Evolutionary conservation across 1,139 yeast species (phyloP).

Genomic region (Kazachstania sp.): DNA sequence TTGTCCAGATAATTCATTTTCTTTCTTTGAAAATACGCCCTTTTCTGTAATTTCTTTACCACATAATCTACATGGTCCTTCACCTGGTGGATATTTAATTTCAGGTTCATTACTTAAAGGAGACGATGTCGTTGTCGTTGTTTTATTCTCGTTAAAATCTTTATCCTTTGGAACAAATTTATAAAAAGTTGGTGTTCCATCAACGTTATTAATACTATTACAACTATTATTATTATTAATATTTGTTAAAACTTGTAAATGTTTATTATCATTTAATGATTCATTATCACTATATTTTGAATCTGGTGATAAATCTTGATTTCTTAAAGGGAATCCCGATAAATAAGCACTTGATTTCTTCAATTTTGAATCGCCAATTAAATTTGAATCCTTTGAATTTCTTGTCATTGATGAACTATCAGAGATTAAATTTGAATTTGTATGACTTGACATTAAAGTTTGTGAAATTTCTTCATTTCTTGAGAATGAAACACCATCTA

Average conservation of each 20-base stretch:
- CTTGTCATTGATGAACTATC: neutral
- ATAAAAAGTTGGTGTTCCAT: slow-evolving; percentile 16
- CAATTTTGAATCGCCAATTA: slow-evolving; percentile 3
- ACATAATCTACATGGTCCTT: slow-evolving; percentile 73
- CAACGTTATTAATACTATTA: neutral
- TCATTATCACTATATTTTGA: neutral
- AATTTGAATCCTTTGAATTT: neutral
- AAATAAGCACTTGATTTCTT: slow-evolving; percentile 26
- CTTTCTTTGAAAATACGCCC: slow-evolving; percentile 58
- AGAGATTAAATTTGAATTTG: neutral
- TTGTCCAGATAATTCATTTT: slow-evolving; percentile 66
- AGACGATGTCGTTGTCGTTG: neutral
- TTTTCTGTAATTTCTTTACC: slow-evolving; percentile 31
- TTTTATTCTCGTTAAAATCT: neutral
- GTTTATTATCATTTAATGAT: neutral
- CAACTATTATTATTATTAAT: neutral
- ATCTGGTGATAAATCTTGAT: slow-evolving; percentile 1
- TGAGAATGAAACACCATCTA: slow-evolving; percentile 25
- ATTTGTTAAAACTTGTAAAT: neutral
- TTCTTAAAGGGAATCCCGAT: slow-evolving; percentile 15
- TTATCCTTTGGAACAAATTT: slow-evolving; percentile 9
- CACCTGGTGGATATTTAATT: slow-evolving; percentile 43
- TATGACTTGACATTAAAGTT: neutral
- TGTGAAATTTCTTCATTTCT: slow-evolving; percentile 16
- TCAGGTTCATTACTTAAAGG: neutral